Percentiles rank a stretch among this genome's conserved stretches.
These are phyloP conservation scores for Linnemannia schmuckeri DNA, from an alignment of 192 early-diverging fungal genomes.

Conservation along the genomic window DNA sequence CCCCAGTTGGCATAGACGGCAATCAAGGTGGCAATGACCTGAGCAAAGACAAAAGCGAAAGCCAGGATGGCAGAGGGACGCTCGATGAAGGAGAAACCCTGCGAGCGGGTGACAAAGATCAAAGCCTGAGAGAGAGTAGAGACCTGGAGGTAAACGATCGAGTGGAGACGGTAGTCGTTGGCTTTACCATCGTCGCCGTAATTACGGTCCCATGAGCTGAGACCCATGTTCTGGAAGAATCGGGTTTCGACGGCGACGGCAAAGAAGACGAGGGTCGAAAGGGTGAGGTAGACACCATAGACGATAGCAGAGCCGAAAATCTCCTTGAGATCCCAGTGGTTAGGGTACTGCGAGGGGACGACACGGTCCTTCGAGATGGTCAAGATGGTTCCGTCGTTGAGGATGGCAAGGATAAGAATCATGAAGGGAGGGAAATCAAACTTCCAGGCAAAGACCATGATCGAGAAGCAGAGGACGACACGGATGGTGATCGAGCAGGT, in stretches of 20 bases:
- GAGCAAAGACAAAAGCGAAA: conserved; percentile 77
- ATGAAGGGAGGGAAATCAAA: conserved; percentile 89
- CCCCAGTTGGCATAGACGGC: conserved; percentile 87
- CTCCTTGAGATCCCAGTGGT: conserved; percentile 92
- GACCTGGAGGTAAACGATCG: conserved; percentile 85
- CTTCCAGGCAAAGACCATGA: conserved; percentile 82
- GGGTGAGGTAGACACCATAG: conserved; percentile 86
- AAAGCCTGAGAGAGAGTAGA: conserved; percentile 84
- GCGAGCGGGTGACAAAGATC: conserved; percentile 84
- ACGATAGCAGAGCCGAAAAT: conserved; percentile 90
- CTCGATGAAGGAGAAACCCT: conserved; percentile 82
- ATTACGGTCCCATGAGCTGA: conserved; percentile 50
- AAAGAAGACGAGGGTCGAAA: conserved; percentile 84
- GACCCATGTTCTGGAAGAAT: conserved; percentile 78
- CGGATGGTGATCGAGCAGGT: conserved; percentile 91
- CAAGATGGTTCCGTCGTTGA: conserved; percentile 95
- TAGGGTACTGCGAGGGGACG: conserved; percentile 81
- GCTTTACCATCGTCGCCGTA: conserved; percentile 23
- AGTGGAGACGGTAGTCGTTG: conserved; percentile 78
- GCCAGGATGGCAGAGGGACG: conserved; percentile 77
- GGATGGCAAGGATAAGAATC: conserved; percentile 89
- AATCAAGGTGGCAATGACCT: conserved; percentile 84
- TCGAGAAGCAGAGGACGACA: conserved; percentile 78
- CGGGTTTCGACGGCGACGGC: conserved; percentile 70
- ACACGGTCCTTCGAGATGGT: conserved; percentile 93